These are phyloP conservation scores for Aristolochia californica DNA, from an alignment of 164 flowering plant genomes.

Conservation along the genomic window DNA sequence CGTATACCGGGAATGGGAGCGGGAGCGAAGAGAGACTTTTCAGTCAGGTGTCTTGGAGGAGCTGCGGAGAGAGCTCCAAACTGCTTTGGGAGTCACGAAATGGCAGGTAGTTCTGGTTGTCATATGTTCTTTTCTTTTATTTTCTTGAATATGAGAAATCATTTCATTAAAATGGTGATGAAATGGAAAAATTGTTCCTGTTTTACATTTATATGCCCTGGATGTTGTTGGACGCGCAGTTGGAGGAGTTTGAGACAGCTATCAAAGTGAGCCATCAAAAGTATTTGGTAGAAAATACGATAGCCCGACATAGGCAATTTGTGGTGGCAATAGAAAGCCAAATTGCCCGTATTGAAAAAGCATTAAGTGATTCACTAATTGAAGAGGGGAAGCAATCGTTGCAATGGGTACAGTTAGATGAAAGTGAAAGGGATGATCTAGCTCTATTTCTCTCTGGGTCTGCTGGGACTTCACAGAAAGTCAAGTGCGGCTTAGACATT, in stretches of 20 bases:
- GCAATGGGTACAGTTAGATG: slow-evolving; percentile 71
- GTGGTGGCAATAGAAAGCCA: slow-evolving; percentile 55
- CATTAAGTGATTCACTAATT: slow-evolving; percentile 34
- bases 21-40: slow-evolving; percentile 40
- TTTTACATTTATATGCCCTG: neutral
- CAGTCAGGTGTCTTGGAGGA: slow-evolving; percentile 31
- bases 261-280: slow-evolving; percentile 50
- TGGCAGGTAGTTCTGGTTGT: slow-evolving; percentile 61
- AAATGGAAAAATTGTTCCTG: neutral
- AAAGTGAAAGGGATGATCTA: slow-evolving; percentile 70
- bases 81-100: slow-evolving; percentile 79
- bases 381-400: slow-evolving; percentile 52
- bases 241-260: slow-evolving; percentile 91
- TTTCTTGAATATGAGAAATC: neutral
- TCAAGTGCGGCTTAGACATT: slow-evolving; percentile 6
- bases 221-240: slow-evolving; percentile 23
- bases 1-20: slow-evolving; percentile 58
- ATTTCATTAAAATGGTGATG: neutral
- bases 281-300: slow-evolving; percentile 30
- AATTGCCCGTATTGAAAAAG: slow-evolving; percentile 47
- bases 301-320: slow-evolving; percentile 58
- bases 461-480: slow-evolving; percentile 16
- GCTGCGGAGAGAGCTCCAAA: slow-evolving; percentile 57
- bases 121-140: neutral
- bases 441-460: slow-evolving; percentile 72